Conservation (phyloP, 2,329 filamentous ascomycete species). For the Diaporthe vaccinii region DNA sequence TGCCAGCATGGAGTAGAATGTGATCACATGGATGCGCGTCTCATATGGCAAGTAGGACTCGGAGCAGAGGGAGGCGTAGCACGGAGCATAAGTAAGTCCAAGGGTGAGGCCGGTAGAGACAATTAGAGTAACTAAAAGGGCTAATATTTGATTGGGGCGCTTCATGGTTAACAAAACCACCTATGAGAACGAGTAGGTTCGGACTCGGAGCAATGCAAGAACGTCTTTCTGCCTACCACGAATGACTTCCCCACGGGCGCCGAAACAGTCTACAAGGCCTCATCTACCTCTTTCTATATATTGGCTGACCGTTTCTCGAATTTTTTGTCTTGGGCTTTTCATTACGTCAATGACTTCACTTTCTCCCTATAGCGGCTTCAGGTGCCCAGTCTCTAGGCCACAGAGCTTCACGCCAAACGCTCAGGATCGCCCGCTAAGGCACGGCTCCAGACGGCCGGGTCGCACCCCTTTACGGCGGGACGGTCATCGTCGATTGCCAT, state of each 20-base stretch:
- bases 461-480: not conserved
- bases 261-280: too few species aligned
- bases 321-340: not conserved
- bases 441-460: slow-evolving; percentile 12
- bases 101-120: slow-evolving; percentile 32
- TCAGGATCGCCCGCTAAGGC: not conserved
- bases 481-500: not conserved
- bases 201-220: too few species aligned
- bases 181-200: too few species aligned
- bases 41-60: slow-evolving; percentile 39
- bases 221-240: not conserved
- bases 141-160: not conserved
- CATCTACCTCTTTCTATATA: not conserved
- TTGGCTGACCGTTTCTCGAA: not conserved
- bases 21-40: slow-evolving; percentile 37
- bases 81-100: slow-evolving; percentile 40
- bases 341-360: slow-evolving; percentile 23
- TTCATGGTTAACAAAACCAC: not conserved
- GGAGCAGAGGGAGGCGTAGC: slow-evolving; percentile 41
- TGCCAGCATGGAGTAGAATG: slow-evolving; percentile 39
- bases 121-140: slow-evolving; percentile 2
- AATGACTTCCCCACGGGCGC: not conserved
- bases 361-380: not conserved
- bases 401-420: not conserved
- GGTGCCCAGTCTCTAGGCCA: not conserved